Evolutionary conservation across 2,329 filamentous ascomycete species (phyloP).

Genomic region (Calonectria honghensis): DNA sequence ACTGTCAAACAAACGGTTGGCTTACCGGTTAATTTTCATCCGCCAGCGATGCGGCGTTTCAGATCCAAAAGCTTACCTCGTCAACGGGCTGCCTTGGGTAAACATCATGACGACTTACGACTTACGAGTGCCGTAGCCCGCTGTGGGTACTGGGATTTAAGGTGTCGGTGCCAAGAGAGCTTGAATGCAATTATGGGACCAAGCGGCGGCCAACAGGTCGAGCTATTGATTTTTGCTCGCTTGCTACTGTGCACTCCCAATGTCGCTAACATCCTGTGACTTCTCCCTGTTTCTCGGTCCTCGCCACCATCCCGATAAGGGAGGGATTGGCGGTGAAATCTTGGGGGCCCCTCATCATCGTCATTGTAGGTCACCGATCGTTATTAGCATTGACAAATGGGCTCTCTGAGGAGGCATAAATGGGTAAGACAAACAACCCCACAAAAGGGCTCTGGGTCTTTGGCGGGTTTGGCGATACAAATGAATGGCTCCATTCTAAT

Average conservation of each 20-base stretch:
- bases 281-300: not conserved
- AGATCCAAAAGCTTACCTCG: not conserved
- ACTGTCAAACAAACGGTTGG: not conserved
- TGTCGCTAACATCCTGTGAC: not conserved
- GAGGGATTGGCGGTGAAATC: not conserved
- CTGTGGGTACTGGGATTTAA: constrained; percentile 20
- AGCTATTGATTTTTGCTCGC: constrained; percentile 13
- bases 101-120: not conserved
- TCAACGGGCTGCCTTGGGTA: constrained; percentile 9
- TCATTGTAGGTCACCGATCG: constrained; percentile 5
- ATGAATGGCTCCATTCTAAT: constrained; percentile 6
- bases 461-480: not conserved
- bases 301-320: constrained; percentile 11
- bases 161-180: constrained; percentile 27
- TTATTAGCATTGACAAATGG: not conserved
- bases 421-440: not conserved
- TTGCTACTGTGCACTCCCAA: not conserved
- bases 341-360: not conserved
- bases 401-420: not conserved
- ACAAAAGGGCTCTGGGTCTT: not conserved
- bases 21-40: constrained; percentile 11
- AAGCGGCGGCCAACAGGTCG: not conserved
- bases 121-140: constrained; percentile 8
- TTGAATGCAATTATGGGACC: constrained; percentile 18
- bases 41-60: constrained; percentile 4